Evolutionary conservation across 2,329 filamentous ascomycete genomes (phyloP).

Genomic region (Paraphaeosphaeria minitans): DNA sequence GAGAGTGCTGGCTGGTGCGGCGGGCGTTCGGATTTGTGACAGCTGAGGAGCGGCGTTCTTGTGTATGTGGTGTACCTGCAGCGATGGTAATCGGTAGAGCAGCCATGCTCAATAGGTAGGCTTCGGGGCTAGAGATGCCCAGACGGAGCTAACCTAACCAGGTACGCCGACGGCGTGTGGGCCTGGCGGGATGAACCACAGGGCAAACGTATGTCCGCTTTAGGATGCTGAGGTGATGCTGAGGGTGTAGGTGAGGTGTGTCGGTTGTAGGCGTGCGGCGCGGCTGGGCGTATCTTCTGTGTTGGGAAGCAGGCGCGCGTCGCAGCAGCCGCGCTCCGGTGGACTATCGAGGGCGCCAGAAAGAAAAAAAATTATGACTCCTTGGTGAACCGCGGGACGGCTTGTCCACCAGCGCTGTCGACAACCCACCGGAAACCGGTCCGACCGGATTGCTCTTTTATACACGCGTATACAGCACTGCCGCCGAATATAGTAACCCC

Average conservation of each 20-base stretch:
- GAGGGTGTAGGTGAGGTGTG: not conserved
- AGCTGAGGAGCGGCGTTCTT: conserved; percentile 28
- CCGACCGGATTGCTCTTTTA: conserved; percentile 3
- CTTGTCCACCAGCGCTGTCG: not conserved
- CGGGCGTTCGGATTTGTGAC: conserved; percentile 24
- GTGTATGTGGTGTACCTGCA: conserved; percentile 14
- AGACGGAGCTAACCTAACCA: conserved; percentile 4
- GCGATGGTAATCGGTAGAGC: conserved; percentile 21
- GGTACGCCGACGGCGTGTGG: not conserved
- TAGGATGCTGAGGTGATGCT: conserved; percentile 7
- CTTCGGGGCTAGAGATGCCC: conserved; percentile 3
- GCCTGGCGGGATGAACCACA: conserved; percentile 2
- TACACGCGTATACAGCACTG: conserved; percentile 3
- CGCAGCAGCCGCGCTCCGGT: not conserved
- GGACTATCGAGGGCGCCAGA: not conserved
- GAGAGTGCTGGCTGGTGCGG: conserved; percentile 54
- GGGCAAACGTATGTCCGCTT: conserved; percentile 2
- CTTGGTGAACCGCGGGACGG: not conserved
- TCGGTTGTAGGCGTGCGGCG: not conserved
- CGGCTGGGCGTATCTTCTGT: not conserved
- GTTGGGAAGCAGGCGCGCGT: not conserved
- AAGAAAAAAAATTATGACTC: not conserved
- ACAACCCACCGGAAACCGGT: conserved; percentile 3
- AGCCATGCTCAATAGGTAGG: conserved; percentile 14
- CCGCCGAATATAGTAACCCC: not conserved